phyloP scores from a whole-genome alignment of 257 asterid genomes.

The Capsicum pubescens region DNA sequence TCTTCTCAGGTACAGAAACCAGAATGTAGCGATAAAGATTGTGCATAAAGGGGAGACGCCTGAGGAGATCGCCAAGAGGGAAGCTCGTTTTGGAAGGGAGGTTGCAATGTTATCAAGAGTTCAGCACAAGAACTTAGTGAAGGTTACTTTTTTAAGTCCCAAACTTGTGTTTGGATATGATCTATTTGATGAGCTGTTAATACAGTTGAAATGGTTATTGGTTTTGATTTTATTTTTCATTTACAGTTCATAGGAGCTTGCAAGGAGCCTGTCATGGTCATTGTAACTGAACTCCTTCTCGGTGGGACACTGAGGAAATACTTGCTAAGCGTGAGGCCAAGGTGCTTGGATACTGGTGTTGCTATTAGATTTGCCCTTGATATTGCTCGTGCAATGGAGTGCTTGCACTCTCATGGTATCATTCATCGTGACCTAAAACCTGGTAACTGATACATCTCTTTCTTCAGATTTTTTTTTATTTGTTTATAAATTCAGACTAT shows the following conservation, averaged over 20 bases:
- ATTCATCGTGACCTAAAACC: slow-evolving; percentile 95
- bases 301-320: slow-evolving; percentile 87
- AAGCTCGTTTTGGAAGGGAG: slow-evolving; percentile 72
- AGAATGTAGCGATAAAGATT: slow-evolving; percentile 87
- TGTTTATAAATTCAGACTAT: neutral
- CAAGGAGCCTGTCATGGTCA: slow-evolving; percentile 90
- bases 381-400: slow-evolving; percentile 95
- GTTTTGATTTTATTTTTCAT: neutral
- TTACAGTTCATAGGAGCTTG: slow-evolving; percentile 92
- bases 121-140: slow-evolving; percentile 90
- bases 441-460: slow-evolving; percentile 46
- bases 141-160: slow-evolving; percentile 54
- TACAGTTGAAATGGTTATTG: neutral
- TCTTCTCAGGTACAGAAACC: slow-evolving; percentile 70
- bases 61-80: slow-evolving; percentile 77
- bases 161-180: slow-evolving; percentile 9
- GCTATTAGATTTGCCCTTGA: slow-evolving; percentile 87
- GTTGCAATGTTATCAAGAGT: slow-evolving; percentile 90
- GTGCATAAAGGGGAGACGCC: slow-evolving; percentile 74
- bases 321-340: slow-evolving; percentile 73
- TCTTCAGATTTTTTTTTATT: neutral
- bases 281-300: slow-evolving; percentile 81
- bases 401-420: slow-evolving; percentile 89
- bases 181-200: slow-evolving; percentile 7
- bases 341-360: slow-evolving; percentile 67